Conservation (phyloP, 768 basidiomycete genomes). For the Boletus rufocinnamomeus region DNA sequence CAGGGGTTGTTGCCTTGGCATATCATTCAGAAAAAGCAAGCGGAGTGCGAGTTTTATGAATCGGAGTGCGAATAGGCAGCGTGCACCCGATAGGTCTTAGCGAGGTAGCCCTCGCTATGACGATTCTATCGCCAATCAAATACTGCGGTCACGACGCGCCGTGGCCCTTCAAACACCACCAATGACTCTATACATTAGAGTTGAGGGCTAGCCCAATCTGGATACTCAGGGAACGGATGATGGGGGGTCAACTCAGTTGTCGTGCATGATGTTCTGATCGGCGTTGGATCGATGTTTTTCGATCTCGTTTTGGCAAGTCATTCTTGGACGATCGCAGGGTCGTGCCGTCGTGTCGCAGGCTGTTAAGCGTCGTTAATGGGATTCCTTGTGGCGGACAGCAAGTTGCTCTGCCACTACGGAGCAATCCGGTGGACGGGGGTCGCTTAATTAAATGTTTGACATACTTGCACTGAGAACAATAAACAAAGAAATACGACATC, state of each 20-base stretch:
- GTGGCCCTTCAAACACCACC: neutral
- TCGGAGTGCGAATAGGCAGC: neutral
- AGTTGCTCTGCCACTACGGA: neutral
- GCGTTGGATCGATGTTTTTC: neutral
- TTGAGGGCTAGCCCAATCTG: neutral
- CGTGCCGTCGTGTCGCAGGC: neutral
- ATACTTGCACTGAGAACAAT: neutral
- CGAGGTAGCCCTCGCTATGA: neutral
- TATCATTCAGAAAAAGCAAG: too few relatives aligned
- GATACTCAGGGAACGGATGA: neutral
- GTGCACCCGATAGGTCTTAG: neutral
- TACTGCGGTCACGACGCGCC: neutral
- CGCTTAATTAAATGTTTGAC: constrained; percentile 2
- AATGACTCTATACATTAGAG: neutral
- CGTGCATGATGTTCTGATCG: neutral
- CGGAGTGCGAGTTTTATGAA: too few relatives aligned
- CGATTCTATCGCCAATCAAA: neutral
- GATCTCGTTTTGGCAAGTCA: neutral
- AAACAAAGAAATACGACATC: neutral
- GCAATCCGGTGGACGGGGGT: neutral
- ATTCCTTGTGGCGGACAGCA: neutral
- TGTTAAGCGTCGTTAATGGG: neutral
- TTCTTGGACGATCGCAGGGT: neutral
- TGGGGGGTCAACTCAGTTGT: neutral
- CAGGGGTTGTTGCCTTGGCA: neutral